Base-by-base conservation (phyloP, 2,329 filamentous ascomycete species). In the Clarireedia homoeocarpa region DNA sequence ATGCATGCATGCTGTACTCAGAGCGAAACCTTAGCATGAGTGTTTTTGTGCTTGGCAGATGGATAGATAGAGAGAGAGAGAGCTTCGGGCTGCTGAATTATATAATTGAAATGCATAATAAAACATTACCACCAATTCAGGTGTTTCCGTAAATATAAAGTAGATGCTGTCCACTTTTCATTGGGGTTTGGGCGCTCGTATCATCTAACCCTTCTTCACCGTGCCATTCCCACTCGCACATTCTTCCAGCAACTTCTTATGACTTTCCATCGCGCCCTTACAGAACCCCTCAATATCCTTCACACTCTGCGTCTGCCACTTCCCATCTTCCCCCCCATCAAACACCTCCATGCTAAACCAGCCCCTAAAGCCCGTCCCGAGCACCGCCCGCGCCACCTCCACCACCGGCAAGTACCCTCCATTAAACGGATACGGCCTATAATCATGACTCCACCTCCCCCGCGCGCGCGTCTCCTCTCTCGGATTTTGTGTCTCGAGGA, bases 291-390 rank as follows among this genome's bases (percentile, higher is more conserved):
- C 65, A 67, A 81, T 66, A 48, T 71, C 65, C 9, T 39, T 26
- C 36, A 70, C 58, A 58, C 74, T 77, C 34, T 75, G 76, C 58
- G 77, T 77, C 1, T 80, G 79, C 73, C 57, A 39, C 23, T 51
- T 50, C 6, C 3, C 80, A 34, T 81, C 74, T 2, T 71, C 70
- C 2, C 79, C 81, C 1, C 75, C 73, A 66, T 89, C 85, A 68
- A 89, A 89, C 0, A 88, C 80, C 68, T 89, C 86, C 57, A 87
- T 79, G 0, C 81, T 84, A 59, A 89, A 79, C 79, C 81, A 88
- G 17, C 61, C 60, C 44, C 79, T 71, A 59, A 86, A 87, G 0
- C 87, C 86, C 0, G 86, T 90, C 55, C 73, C 73, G 26, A 89
- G 66, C 1, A 91, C 85, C 2, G 85, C 85, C 58, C 73, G 76